Evolutionary conservation across 2,329 filamentous ascomycete species (phyloP), one percentile per base, ranked within the genome.

Genomic region (Aspergillus latus): DNA sequence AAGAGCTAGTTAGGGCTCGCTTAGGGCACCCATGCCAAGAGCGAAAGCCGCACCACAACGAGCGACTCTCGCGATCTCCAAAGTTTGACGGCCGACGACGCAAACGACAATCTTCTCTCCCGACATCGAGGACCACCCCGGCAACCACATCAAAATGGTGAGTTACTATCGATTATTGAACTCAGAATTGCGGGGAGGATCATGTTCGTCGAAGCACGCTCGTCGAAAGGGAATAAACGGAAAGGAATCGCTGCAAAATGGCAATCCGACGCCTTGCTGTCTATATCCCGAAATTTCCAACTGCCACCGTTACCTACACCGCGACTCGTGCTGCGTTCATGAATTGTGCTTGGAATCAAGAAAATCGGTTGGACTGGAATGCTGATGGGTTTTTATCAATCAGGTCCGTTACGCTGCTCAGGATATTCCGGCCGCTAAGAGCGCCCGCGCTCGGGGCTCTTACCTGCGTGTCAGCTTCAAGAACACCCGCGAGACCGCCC

Each of bases 401-500:
- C 74, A 95, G 92, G 91, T 96, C 85, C 91, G 92, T 82, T 97
- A 97, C 92, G 91, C 91, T 81, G 89, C 89, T 78, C 90, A 88
- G 76, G 85, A 92, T 78, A 93, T 95, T 78, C 84, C 88, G 74
- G 82, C 87, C 80, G 85, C 88, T 72, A 97, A 96, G 87, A 96
- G 90, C 83, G 94, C 94, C 81, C 91, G 93, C 84, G 89, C 93
- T 77, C 92, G 94, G 82, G 94, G 95, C 81, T 92, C 92, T 79
- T 99, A 97, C 86, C 90, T 99, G 74, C 92, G 94, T 78, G 93
- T 97, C 73, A 96, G 90, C 72, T 99, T 97, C 90, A 99, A 99
- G 89, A 99, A 99, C 88, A 99, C 94, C 78, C 92, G 94, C 77
- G 95, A 99, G 86, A 97, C 93, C 69, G 94, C 95, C 67, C 94